phyloP scores from a whole-genome alignment of 2,329 filamentous ascomycete genomes.

The Thyridium curvatum region DNA sequence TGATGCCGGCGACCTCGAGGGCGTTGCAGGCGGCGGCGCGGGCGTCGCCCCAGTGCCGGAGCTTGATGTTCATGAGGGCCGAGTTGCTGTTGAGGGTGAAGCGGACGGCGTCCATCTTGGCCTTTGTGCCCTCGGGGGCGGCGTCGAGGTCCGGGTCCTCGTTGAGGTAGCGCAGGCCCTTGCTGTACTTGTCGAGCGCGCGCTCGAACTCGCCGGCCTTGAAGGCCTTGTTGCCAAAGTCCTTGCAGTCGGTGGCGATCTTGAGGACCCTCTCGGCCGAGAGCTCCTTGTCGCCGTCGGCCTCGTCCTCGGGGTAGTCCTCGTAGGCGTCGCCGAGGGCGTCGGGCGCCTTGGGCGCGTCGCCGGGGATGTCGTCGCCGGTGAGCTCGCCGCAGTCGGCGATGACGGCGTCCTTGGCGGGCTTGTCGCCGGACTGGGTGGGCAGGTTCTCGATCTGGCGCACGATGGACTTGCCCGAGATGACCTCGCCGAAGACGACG shows the following conservation, averaged over 20 bases:
- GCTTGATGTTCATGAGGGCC: conserved; percentile 79
- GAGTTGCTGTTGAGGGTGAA: conserved; percentile 86
- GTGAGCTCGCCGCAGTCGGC: conserved; percentile 79
- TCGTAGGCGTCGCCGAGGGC: conserved; percentile 86
- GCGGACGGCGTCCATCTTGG: conserved; percentile 65
- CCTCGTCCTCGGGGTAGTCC: conserved; percentile 87
- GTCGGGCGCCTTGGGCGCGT: conserved; percentile 62
- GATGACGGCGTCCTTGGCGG: conserved; percentile 65
- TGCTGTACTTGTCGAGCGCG: conserved; percentile 88
- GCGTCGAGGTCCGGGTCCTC: conserved; percentile 72
- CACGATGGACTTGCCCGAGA: conserved; percentile 86
- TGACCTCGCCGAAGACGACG: conserved; percentile 92
- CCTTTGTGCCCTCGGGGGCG: conserved; percentile 62
- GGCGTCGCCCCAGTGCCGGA: conserved; percentile 64
- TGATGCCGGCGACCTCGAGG: conserved; percentile 58
- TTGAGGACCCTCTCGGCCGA: conserved; percentile 63
- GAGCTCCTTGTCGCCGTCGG: conserved; percentile 46
- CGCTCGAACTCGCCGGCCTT: conserved; percentile 66
- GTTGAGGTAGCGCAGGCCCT: conserved; percentile 82
- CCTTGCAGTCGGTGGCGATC: conserved; percentile 82
- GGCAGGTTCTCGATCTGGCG: conserved; percentile 82
- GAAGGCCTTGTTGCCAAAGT: conserved; percentile 88
- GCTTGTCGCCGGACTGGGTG: conserved; percentile 73
- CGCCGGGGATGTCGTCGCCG: conserved; percentile 60
- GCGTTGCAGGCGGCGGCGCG: conserved; percentile 66